Evolutionary conservation across 2,329 filamentous ascomycete species (phyloP).

Genomic region (Alternaria ethzedia): DNA sequence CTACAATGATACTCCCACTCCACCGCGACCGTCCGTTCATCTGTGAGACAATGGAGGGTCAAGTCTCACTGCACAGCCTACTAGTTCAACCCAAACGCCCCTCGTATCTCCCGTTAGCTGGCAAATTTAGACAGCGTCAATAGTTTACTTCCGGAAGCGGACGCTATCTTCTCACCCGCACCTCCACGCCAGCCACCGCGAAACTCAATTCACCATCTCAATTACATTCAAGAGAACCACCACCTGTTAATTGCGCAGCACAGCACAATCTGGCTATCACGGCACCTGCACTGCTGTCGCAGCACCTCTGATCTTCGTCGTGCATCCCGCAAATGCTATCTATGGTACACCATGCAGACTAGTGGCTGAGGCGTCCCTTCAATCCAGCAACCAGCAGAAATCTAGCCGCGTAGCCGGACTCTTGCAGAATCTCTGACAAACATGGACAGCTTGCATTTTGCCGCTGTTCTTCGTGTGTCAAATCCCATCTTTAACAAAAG

Average conservation of each 20-base stretch:
- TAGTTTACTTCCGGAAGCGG: slow-evolving; percentile 7
- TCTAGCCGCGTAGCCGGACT: not conserved
- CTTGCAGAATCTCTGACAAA: not conserved
- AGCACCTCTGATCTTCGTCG: slow-evolving; percentile 5
- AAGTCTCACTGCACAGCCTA: not conserved
- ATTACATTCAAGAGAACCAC: not conserved
- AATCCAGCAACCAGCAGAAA: not conserved
- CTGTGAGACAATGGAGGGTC: not conserved
- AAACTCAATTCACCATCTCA: not conserved
- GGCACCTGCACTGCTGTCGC: not conserved
- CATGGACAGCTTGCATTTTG: not conserved
- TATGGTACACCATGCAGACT: not conserved
- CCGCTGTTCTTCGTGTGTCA: not conserved
- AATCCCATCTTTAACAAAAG: not conserved
- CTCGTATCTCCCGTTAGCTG: not conserved
- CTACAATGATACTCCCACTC: not conserved
- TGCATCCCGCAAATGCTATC: slow-evolving; percentile 8
- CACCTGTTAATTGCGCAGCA: not conserved
- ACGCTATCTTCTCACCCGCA: not conserved
- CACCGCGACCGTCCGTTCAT: not conserved
- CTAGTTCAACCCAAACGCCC: not conserved
- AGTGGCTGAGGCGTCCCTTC: not conserved
- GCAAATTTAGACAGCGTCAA: slow-evolving; percentile 8
- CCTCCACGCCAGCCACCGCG: not conserved
- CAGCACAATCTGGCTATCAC: not conserved